Evolutionary conservation across 192 early-diverging fungal species (phyloP).

Genomic region (Piromyces sp.): DNA sequence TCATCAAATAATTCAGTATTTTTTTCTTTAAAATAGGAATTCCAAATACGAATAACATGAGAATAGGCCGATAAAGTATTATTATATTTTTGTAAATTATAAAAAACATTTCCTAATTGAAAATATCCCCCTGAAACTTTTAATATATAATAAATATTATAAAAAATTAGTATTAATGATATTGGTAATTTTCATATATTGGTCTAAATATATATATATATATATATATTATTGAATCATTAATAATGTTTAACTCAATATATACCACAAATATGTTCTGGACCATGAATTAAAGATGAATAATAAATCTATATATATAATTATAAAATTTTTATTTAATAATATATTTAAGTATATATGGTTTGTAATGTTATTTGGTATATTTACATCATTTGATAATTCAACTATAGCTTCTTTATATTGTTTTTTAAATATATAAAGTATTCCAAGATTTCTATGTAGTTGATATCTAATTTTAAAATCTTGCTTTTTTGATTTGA

Average conservation of each 20-base stretch:
- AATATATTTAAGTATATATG: too few relatives aligned
- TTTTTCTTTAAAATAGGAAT: neutral
- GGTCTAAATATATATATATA: too few relatives aligned
- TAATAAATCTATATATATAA: constrained; percentile 17
- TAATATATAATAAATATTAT: neutral
- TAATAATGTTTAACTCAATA: too few relatives aligned
- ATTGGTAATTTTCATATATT: too few relatives aligned
- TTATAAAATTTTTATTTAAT: too few relatives aligned
- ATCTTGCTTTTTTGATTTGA: constrained; percentile 18
- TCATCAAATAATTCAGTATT: neutral
- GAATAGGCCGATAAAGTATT: neutral
- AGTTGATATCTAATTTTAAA: constrained; percentile 19
- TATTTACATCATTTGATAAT: constrained; percentile 23
- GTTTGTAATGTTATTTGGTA: too few relatives aligned
- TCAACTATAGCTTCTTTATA: constrained; percentile 16
- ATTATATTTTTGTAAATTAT: neutral
- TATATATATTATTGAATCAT: too few relatives aligned
- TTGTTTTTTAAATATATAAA: constrained; percentile 19
- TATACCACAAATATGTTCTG: constrained; percentile 18
- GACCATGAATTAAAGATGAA: constrained; percentile 17
- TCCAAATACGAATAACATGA: neutral
- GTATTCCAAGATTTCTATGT: constrained; percentile 32
- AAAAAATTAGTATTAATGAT: too few relatives aligned
- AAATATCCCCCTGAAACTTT: constrained; percentile 31
- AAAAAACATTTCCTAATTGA: constrained; percentile 17